Conservation (phyloP, 768 basidiomycete genomes). For the Suillus cothurnatus region DNA sequence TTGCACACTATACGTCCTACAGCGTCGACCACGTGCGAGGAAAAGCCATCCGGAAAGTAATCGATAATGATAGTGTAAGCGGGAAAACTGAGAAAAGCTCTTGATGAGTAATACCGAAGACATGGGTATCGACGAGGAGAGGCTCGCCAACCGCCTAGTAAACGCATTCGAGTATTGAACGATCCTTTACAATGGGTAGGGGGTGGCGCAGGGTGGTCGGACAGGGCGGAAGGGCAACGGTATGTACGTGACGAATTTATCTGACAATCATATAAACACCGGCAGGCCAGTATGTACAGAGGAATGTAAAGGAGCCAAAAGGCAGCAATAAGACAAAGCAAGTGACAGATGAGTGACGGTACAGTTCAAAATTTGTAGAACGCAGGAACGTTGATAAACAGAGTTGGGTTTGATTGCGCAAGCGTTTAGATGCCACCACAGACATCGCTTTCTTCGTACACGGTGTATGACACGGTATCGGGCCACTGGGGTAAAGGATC, state of each 20-base stretch:
- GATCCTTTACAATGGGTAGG: constrained; percentile 21
- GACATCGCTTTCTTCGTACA: constrained; percentile 66
- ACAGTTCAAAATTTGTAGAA: constrained; percentile 21
- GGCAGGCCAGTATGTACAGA: constrained; percentile 20
- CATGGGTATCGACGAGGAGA: constrained; percentile 37
- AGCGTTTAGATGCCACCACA: constrained; percentile 63
- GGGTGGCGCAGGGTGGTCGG: constrained; percentile 11
- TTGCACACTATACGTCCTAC: neutral
- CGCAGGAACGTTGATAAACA: constrained; percentile 16
- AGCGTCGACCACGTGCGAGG: neutral
- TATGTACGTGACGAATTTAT: constrained; percentile 22
- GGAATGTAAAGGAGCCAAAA: constrained; percentile 5
- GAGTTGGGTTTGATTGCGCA: neutral
- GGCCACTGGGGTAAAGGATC: constrained; percentile 42
- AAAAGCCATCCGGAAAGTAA: neutral
- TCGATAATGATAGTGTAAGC: neutral
- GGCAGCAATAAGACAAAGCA: constrained; percentile 28
- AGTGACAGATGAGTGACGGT: constrained; percentile 20
- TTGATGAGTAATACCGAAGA: neutral
- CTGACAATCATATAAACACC: constrained; percentile 25
- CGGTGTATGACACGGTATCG: constrained; percentile 47
- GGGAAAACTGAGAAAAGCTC: neutral
- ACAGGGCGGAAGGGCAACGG: constrained; percentile 12
- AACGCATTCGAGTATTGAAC: constrained; percentile 20
- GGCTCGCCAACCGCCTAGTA: constrained; percentile 34